Evolutionary conservation across 2,329 filamentous ascomycete species (phyloP), one percentile per base, ranked within the genome.

Genomic region (Akanthomyces lecanii): DNA sequence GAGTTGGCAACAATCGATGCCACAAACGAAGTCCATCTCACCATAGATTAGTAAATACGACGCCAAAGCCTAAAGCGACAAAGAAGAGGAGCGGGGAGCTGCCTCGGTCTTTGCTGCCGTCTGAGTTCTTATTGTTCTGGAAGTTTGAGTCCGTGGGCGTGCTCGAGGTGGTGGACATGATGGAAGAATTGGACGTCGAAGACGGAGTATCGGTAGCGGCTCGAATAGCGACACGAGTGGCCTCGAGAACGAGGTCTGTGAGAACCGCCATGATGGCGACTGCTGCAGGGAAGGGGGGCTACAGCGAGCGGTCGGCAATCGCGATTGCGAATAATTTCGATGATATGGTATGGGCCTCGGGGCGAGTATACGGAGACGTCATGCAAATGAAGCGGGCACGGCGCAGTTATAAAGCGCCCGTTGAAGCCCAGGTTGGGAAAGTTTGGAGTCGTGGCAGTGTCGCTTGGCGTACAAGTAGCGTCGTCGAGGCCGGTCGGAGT

Each of bases 1-100:
- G 44, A 16, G 38, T 47, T 48, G 12, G 18, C 11, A 21, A 6
- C 14, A 36, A 44, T 25, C 33, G 30, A 58, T 18, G 30, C 21
- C 18, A 33, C 40, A 5, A 51, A 14, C 14, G 23, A 14, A 18
- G 23, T 21, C 23, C 6, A 38, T n/a, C 89, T 80, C 83, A 98
- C 95, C 95, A 99, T 76, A 99, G 80, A 76, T 99, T 99, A 57
- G 95, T 99, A 73, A 99, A 99, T 51, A 99, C 95, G 23, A 99
- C 95, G 70, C 95, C 95, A 71, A 99, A 98, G 5, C 95, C 95
- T 36, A 99, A 81, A 18, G 95, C 94, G 63, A 98, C 92, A 74
- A 98, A 97, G 79, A 98, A 98, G 6, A 81, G 73, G 23, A 81
- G 68, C 5, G 79, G 79, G 6, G 79, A 81, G 62, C 75, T 81